phyloP scores from a whole-genome alignment of 164 flowering plant genomes.

The Aristolochia contorta region DNA sequence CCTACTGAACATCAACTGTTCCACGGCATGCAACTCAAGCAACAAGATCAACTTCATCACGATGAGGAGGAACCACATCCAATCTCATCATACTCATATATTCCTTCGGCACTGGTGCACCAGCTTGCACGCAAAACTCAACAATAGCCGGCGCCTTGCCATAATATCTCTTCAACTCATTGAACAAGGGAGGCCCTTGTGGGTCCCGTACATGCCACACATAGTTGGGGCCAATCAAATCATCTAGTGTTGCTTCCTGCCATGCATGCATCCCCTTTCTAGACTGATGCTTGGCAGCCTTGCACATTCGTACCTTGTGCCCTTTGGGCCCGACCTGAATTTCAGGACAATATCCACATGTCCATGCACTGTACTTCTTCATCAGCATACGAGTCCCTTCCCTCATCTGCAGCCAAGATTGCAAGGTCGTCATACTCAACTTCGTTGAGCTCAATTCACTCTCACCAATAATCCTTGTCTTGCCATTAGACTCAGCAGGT shows the following conservation, averaged over 20 bases:
- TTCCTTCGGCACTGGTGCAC: conserved; percentile 63
- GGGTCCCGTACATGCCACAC: conserved; percentile 67
- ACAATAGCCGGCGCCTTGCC: conserved; percentile 78
- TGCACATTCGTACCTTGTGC: conserved; percentile 80
- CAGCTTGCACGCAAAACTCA: conserved; percentile 71
- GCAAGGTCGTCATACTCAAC: conserved; percentile 32
- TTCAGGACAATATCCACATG: conserved; percentile 81
- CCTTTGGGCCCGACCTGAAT: conserved; percentile 89
- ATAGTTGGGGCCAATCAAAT: conserved; percentile 58
- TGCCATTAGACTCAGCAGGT: too few relatives aligned
- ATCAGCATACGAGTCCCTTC: conserved; percentile 46
- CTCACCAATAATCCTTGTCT: conserved; percentile 1
- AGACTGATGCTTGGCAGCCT: conserved; percentile 71
- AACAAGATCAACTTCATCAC: conserved; percentile 76
- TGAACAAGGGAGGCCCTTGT: conserved; percentile 31
- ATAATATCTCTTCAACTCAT: conserved; percentile 66
- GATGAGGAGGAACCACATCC: conserved; percentile 59
- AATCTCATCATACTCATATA: conserved; percentile 70
- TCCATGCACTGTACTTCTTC: conserved; percentile 54
- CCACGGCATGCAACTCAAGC: conserved; percentile 23
- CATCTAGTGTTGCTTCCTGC: conserved; percentile 80
- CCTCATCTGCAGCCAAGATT: conserved; percentile 53
- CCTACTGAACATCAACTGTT: too few relatives aligned
- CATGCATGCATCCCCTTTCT: conserved; percentile 57
- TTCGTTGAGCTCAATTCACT: conserved; percentile 13